Base-by-base conservation (phyloP, 139 green algal species). In the Haematococcus lacustris region DNA sequence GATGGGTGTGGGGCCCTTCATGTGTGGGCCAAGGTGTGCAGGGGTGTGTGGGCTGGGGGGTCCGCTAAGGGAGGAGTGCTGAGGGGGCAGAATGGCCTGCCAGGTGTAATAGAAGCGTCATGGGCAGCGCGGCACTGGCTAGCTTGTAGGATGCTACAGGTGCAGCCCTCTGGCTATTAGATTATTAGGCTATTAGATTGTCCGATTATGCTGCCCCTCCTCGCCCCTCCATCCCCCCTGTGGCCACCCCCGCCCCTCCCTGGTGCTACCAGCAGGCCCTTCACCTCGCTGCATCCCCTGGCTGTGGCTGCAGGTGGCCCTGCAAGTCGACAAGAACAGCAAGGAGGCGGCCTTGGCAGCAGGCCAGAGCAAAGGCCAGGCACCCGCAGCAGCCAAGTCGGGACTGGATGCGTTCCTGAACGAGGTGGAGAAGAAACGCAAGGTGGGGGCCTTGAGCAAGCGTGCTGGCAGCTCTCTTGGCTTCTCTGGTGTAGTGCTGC, bases 391-490 rank as follows among this genome's bases (percentile, higher is more conserved):
- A 17, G 53, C 86, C 32, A 61, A 57, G 37, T 51, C n/a, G 1
- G 77, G 81, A 25, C 71, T 92, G 50, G 87, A 92, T 68, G 76
- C 76, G 2, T 75, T 92, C 51, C 75, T 92, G 59, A 47, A 40
- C 13, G 73, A 88, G 43, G 68, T 92, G 5, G 77, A 87, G 38
- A 81, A 75, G 62, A 88, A 87, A 71, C 88, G 86, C 60, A 90
- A 90, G 82, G 85, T 85, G 76, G 0, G 74, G 43, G 9, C 17
- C 17, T 9, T 53, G 43, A 9, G 43, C 17, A 17, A 17, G 43
- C 43, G 43, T 17, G 9, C 9, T 28, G 43, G 43, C 43, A 53
- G 43, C 43, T n/a, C n/a, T n/a, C n/a, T n/a, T n/a, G n/a, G n/a
- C n/a, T n/a, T n/a, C n/a, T n/a, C n/a, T n/a, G n/a, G n/a, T n/a